Evolutionary conservation across 768 basidiomycete species (phyloP).

Genomic region (Mycena metata): DNA sequence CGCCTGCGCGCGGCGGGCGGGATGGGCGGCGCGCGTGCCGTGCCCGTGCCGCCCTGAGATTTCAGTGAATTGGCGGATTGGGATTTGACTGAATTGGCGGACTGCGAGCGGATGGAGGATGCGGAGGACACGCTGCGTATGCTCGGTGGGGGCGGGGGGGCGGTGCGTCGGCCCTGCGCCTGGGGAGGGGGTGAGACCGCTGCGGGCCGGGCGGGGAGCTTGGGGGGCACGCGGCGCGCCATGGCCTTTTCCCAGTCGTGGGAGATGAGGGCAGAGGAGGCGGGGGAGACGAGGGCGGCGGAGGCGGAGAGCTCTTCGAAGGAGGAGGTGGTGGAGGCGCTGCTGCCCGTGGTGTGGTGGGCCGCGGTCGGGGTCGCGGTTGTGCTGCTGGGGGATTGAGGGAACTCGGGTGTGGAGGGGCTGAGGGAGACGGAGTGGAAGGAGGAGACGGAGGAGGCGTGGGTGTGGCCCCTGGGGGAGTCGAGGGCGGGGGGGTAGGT

Average conservation of each 20-base stretch:
- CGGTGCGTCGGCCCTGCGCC: constrained; percentile 23
- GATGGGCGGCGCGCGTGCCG: constrained; percentile 73
- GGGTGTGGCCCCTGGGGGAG: constrained; percentile 59
- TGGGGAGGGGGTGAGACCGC: constrained; percentile 27
- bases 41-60: constrained; percentile 33
- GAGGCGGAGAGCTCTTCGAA: constrained; percentile 77
- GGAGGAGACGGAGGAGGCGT: constrained; percentile 82
- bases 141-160: constrained; percentile 41
- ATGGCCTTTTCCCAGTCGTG: constrained; percentile 67
- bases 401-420: constrained; percentile 34
- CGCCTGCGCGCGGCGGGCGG: constrained; percentile 73
- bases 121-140: constrained; percentile 48
- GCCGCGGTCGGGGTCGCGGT: neutral
- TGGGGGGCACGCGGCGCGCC: constrained; percentile 56
- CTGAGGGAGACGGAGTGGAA: constrained; percentile 78
- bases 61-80: constrained; percentile 6
- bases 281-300: constrained; percentile 64
- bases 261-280: constrained; percentile 56
- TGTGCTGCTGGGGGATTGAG: neutral
- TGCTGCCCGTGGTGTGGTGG: constrained; percentile 47
- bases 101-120: constrained; percentile 48
- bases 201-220: constrained; percentile 61
- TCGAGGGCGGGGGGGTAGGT: constrained; percentile 64
- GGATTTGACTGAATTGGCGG: constrained; percentile 42
- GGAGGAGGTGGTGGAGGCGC: constrained; percentile 60